Conservation (phyloP, 371 early-diverging fungal genomes). For the Neoconidiobolus thromboides region DNA sequence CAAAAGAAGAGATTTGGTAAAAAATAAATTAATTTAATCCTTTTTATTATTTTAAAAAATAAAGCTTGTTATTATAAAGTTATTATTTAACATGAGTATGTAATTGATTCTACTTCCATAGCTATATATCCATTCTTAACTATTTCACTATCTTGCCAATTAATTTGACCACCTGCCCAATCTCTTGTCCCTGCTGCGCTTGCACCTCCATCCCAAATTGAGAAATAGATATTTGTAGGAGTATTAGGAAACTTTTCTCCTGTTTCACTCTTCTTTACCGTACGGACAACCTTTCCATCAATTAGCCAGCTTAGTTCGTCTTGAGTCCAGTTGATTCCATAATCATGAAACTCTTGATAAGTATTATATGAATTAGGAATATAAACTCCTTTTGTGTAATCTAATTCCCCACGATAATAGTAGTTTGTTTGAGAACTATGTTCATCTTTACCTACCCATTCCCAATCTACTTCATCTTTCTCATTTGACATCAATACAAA, state of each 20-base stretch:
- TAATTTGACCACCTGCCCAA: slow-evolving; percentile 45
- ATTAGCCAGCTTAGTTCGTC: slow-evolving; percentile 29
- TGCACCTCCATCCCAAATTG: slow-evolving; percentile 49
- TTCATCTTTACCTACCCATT: slow-evolving; percentile 7
- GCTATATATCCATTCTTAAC: not conserved
- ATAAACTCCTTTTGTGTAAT: slow-evolving; percentile 4
- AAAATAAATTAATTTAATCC: no score
- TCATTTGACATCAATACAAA: slow-evolving; percentile 15
- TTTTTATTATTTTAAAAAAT: no score
- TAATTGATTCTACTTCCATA: not conserved
- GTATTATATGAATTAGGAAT: slow-evolving; percentile 9
- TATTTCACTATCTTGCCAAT: slow-evolving; percentile 21
- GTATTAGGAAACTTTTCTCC: slow-evolving; percentile 26
- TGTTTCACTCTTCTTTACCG: slow-evolving; percentile 15
- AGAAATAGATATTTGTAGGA: slow-evolving; percentile 31
- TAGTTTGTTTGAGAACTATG: slow-evolving; percentile 5
- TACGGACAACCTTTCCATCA: slow-evolving; percentile 26
- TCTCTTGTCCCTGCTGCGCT: slow-evolving; percentile 30
- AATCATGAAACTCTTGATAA: slow-evolving; percentile 16
- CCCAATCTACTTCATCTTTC: slow-evolving; percentile 9
- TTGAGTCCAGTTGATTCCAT: slow-evolving; percentile 31
- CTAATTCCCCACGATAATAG: slow-evolving; percentile 3
- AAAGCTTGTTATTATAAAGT: no score
- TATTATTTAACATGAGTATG: not conserved
- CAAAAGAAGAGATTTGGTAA: not conserved